Evolutionary conservation across 345 rosid species (phyloP), one percentile per base, ranked within the genome.

Genomic region (Dipteronia sinensis): DNA sequence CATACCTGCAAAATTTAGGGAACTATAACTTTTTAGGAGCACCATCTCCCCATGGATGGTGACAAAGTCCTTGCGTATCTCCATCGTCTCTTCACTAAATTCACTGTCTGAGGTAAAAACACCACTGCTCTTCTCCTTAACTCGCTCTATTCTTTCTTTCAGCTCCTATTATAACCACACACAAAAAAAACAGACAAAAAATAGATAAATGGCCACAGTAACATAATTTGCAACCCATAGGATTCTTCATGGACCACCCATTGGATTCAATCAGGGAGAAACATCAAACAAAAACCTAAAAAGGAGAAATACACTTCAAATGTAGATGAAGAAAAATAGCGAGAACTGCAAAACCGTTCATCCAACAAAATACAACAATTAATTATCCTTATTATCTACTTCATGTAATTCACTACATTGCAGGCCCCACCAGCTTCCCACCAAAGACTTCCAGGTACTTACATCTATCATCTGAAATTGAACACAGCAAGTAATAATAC

Each of bases 21-120:
- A 91, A 83, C 97, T 92, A 76, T 94, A 94, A 82, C 91, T 92
- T 88, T 94, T 91, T 0, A 94, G 88, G 72, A 94, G 98, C 74
- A 94, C 97, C 98, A 94, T 94, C 86, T 95, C 93, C 70, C 98
- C 98, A 62, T 95, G 98, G 77, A 95, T 93, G 61, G 88, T 90
- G 29, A 95, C 98, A 56, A 91, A 90, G 82, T 90, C 97, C 87
- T 83, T 91, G 38, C 97, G 98, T 65, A 93, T 93, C 58, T 90
- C 95, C 98, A 95, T 95, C 93, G 89, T 91, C 81, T 93, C 98
- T 80, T 91, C 95, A 40, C 95, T 89, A 80, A 90, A 91, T 74
- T 91, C 93, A 67, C 92, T 85, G 63, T 87, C 91, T 55, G 94
- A 88, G 61, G 91, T 72, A 53, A 87, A 83, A 44, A 79, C 84